Conservation (phyloP, 2,329 filamentous ascomycete genomes). For the Stenocarpella maydis region DNA sequence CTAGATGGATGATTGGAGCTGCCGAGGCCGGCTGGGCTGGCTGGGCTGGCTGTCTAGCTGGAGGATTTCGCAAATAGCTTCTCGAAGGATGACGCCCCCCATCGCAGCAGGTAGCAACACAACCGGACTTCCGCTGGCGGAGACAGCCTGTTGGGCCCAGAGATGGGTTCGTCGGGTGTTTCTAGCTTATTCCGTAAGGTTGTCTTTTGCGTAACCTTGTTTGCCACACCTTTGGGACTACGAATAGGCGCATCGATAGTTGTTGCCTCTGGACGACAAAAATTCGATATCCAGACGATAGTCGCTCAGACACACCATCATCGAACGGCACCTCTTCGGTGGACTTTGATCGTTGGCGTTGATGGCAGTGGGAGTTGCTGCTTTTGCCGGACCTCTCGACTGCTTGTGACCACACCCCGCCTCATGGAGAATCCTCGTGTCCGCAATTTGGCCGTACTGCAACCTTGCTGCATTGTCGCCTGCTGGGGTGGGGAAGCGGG, state of each 20-base stretch:
- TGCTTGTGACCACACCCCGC: background rate
- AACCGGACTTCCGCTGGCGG: conserved; percentile 7
- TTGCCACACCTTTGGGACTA: background rate
- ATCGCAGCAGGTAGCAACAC: conserved; percentile 4
- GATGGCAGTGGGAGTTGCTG: background rate
- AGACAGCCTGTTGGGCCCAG: background rate
- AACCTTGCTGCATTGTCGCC: conserved; percentile 10
- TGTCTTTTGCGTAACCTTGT: conserved; percentile 14
- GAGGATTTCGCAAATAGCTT: background rate
- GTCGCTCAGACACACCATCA: background rate
- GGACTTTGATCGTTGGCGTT: background rate
- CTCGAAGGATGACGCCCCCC: conserved; percentile 13
- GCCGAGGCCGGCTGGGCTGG: background rate
- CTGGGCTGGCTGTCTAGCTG: background rate
- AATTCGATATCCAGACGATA: background rate
- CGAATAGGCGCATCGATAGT: background rate
- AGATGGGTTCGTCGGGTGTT: conserved; percentile 16
- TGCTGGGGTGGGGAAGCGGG: background rate
- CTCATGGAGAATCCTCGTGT: background rate
- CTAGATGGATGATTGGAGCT: background rate
- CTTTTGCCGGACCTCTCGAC: background rate
- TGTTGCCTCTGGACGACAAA: background rate
- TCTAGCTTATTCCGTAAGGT: conserved; percentile 5
- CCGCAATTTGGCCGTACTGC: background rate
- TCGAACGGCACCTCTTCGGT: background rate